Evolutionary conservation across 1,139 yeast species (phyloP), one percentile per base, ranked within the genome.

Genomic region (Candida frijolesensis): DNA sequence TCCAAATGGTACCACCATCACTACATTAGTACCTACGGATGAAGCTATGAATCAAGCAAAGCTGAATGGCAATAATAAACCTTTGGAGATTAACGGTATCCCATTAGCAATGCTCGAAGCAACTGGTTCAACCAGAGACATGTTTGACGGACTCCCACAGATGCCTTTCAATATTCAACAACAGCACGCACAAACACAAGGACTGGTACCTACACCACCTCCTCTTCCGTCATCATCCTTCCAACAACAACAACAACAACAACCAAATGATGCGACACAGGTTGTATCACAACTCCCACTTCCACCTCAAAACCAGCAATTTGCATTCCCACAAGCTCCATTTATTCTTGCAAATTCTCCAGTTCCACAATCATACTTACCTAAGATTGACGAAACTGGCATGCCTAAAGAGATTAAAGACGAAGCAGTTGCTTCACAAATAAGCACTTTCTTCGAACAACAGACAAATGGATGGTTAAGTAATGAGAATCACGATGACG

Each of bases 1-100:
- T 0, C 96, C 97, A 2, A 89, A 89, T 59, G 97, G 97, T 51
- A 91, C 97, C 0, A 89, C 97, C 0, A 79, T 90, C 18, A 90
- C 97, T 0, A 90, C 94, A 0, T 77, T 91, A 57, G 94, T 90
- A 1, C 97, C 97, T 2, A 89, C 97, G 0, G 88, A 85, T 61
- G 83, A 80, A 57, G 95, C 95, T 0, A 77, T 88, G 75, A 66
- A 65, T 57, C 78, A 83, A 65, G 80, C 84, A 1, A 70, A 74
- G 47, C 83, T 83, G 51, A 79, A 81, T 11, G 84, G 83, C 10
- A 58, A 76, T 47, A 66, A 82, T 35, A 78, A 76, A 55, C 87
- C 87, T 1, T 71, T 82, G 30, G 87, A 83, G 59, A 88, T 88
- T 55, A 87, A 87, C 60, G 96, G 96, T 56, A 87, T 88, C 46